phyloP scores from a whole-genome alignment of 257 asterid species.

The Plantago major region DNA sequence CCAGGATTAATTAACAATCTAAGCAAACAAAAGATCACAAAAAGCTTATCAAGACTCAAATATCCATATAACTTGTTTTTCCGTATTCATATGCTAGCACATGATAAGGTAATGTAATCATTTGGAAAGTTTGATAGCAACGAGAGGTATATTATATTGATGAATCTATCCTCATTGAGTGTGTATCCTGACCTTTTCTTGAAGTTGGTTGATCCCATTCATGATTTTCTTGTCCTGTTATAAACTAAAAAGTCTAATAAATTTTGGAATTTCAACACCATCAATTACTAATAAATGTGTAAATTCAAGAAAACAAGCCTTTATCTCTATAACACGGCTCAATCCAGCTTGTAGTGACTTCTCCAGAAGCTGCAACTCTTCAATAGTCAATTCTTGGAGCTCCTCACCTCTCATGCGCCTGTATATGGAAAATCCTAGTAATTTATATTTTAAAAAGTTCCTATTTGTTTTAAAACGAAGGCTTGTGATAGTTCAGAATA shows the following conservation, averaged over 20 bases:
- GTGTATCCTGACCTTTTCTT: slow-evolving; percentile 50
- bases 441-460: neutral
- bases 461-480: too few relatives aligned
- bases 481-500: too few relatives aligned
- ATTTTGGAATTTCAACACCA: neutral
- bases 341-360: slow-evolving; percentile 66
- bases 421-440: neutral
- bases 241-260: neutral
- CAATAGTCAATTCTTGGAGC: slow-evolving; percentile 64
- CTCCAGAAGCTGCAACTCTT: slow-evolving; percentile 72
- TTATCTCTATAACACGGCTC: slow-evolving; percentile 58
- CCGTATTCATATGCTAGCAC: too few relatives aligned
- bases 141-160: too few relatives aligned
- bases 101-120: neutral
- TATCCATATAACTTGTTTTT: too few relatives aligned
- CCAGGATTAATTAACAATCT: neutral
- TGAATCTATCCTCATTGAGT: too few relatives aligned
- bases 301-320: slow-evolving; percentile 32
- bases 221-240: slow-evolving; percentile 63
- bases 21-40: neutral
- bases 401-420: slow-evolving; percentile 96
- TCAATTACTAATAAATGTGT: neutral
- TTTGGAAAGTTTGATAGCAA: neutral
- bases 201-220: slow-evolving; percentile 65
- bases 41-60: too few relatives aligned